phyloP scores from a whole-genome alignment of 2,329 filamentous ascomycete species.

The Magnaporthiopsis poae region DNA sequence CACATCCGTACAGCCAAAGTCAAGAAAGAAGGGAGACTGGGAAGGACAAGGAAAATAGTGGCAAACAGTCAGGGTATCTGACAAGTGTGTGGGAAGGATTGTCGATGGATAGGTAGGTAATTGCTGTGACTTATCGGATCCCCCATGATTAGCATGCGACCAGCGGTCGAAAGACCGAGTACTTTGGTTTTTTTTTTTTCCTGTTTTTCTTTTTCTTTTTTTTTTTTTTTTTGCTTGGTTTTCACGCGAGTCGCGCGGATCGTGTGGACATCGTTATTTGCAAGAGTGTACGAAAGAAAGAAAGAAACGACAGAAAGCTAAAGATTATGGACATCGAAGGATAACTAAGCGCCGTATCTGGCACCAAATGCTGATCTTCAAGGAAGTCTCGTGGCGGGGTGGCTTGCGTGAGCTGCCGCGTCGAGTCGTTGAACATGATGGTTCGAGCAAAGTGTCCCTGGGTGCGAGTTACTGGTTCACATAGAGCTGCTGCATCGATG shows the following conservation, averaged over 20 bases:
- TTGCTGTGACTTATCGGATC: background rate
- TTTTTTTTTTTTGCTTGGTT: background rate
- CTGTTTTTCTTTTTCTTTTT: background rate
- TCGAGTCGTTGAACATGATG: background rate
- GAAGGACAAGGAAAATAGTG: background rate
- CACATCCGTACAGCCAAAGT: constrained; percentile 5
- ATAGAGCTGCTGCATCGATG: constrained; percentile 27
- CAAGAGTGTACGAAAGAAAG: background rate
- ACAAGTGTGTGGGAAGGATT: background rate
- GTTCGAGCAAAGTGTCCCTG: background rate
- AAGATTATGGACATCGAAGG: background rate
- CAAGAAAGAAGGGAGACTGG: background rate
- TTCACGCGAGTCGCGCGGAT: background rate
- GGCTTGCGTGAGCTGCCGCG: background rate
- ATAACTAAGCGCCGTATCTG: background rate
- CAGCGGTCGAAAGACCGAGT: background rate
- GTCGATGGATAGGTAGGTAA: background rate
- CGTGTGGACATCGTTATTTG: background rate
- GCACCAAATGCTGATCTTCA: background rate
- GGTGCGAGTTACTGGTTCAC: constrained; percentile 14
- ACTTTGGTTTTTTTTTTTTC: background rate
- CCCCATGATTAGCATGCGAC: background rate
- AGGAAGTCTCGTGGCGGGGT: background rate
- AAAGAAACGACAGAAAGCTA: background rate
- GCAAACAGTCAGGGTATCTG: background rate